Conservation (phyloP, 352 stramenopile genomes). For the Phytopythium kandeliae region DNA sequence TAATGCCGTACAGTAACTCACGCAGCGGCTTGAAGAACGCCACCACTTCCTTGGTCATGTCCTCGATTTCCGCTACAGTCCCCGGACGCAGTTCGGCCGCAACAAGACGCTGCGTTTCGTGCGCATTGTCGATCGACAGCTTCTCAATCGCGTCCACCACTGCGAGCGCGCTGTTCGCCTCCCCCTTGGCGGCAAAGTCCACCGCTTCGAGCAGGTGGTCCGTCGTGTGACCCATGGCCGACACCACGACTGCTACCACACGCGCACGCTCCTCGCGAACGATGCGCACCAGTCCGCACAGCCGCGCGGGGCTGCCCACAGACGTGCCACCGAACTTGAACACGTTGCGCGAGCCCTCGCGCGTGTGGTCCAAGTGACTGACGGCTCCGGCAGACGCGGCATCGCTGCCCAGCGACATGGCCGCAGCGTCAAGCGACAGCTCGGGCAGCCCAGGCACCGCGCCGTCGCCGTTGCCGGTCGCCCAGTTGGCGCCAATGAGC, state of each 20-base stretch:
- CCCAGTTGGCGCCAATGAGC: constrained; percentile 57
- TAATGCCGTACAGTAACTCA: constrained; percentile 74
- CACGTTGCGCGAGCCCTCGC: constrained; percentile 55
- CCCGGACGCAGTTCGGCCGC: constrained; percentile 11
- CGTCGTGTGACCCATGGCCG: constrained; percentile 77
- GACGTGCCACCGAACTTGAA: constrained; percentile 85
- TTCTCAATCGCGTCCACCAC: constrained; percentile 56
- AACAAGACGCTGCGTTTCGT: constrained; percentile 51
- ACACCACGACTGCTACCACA: constrained; percentile 68
- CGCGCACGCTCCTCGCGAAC: constrained; percentile 49
- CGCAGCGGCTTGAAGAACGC: constrained; percentile 71
- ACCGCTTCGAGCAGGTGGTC: constrained; percentile 65
- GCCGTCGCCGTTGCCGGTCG: constrained; percentile 21
- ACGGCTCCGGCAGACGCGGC: background rate
- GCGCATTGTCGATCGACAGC: constrained; percentile 58
- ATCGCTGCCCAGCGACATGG: background rate
- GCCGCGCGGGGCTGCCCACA: constrained; percentile 51
- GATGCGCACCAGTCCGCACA: constrained; percentile 64
- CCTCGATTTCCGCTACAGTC: constrained; percentile 24
- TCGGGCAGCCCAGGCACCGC: constrained; percentile 11
- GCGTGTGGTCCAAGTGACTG: constrained; percentile 42
- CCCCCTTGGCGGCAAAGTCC: constrained; percentile 44
- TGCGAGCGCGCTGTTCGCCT: constrained; percentile 32
- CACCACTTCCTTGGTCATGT: constrained; percentile 44
- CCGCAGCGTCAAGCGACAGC: constrained; percentile 17